Percentiles rank a stretch among this genome's conserved stretches.
Evolutionary conservation across 257 asterid species (phyloP).

Genomic region (Mitragyna speciosa): DNA sequence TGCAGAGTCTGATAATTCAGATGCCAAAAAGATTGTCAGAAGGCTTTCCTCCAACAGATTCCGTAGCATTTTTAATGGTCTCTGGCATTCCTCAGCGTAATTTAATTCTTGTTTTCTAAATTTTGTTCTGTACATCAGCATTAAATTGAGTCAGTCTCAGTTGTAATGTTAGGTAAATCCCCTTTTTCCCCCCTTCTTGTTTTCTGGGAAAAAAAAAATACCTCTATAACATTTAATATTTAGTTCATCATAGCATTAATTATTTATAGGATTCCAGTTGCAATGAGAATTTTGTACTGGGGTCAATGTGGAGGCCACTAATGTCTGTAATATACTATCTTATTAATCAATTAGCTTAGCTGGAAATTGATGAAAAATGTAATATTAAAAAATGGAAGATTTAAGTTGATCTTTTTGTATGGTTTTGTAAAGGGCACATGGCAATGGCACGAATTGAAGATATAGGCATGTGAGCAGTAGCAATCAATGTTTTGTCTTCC

Average conservation of each 20-base stretch:
- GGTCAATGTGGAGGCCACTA: not conserved
- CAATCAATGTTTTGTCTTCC: slow-evolving; percentile 35
- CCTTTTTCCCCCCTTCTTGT: not conserved
- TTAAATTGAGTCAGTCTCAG: slow-evolving; percentile 10
- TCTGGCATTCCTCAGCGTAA: slow-evolving; percentile 68
- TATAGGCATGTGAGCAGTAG: slow-evolving; percentile 51
- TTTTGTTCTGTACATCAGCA: slow-evolving; percentile 14
- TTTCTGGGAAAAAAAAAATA: not conserved
- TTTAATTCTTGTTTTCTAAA: slow-evolving; percentile 16
- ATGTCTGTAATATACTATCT: not conserved
- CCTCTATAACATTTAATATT: not conserved
- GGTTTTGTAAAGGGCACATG: slow-evolving; percentile 46
- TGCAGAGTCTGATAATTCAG: slow-evolving; percentile 72
- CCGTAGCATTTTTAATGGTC: slow-evolving; percentile 50
- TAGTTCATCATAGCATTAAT: slow-evolving; percentile 4
- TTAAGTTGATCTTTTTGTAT: slow-evolving; percentile 4
- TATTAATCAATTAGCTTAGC: not conserved
- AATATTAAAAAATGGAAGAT: not conserved
- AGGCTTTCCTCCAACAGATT: slow-evolving; percentile 58
- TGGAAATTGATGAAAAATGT: not conserved
- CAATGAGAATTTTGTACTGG: not conserved
- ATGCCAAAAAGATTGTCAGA: slow-evolving; percentile 83
- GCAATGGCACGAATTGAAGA: slow-evolving; percentile 41
- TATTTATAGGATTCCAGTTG: slow-evolving; percentile 11
- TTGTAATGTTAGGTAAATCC: slow-evolving; percentile 13